phyloP scores from a whole-genome alignment of 2,329 filamentous ascomycete genomes.

The Bipolaris sorokiniana region DNA sequence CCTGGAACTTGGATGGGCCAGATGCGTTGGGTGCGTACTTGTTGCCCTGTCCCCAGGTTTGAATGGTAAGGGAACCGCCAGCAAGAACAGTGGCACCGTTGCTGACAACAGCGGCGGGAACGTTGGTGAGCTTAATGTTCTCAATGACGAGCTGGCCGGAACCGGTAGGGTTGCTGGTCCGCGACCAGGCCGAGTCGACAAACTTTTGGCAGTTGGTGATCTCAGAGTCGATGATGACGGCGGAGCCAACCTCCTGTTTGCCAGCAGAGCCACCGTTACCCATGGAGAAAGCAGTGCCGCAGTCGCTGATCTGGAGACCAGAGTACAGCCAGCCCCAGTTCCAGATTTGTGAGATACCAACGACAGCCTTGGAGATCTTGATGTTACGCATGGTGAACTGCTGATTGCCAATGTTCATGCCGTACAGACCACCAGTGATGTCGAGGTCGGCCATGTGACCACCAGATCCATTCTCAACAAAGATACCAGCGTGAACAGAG shows the following conservation, averaged over 20 bases:
- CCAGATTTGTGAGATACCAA: slow-evolving; percentile 65
- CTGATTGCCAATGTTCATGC: slow-evolving; percentile 55
- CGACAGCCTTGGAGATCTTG: slow-evolving; percentile 58
- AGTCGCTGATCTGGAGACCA: slow-evolving; percentile 59
- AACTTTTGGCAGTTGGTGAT: slow-evolving; percentile 59
- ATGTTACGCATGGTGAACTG: slow-evolving; percentile 66
- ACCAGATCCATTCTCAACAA: slow-evolving; percentile 55
- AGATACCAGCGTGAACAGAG: slow-evolving; percentile 58
- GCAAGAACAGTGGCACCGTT: slow-evolving; percentile 37
- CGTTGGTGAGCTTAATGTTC: slow-evolving; percentile 54
- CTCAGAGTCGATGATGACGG: slow-evolving; percentile 63
- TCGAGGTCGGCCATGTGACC: slow-evolving; percentile 56
- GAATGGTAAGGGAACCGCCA: slow-evolving; percentile 44
- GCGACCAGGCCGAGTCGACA: slow-evolving; percentile 54
- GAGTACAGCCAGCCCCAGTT: slow-evolving; percentile 66
- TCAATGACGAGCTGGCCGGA: slow-evolving; percentile 62
- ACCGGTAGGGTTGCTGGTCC: slow-evolving; percentile 49
- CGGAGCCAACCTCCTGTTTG: slow-evolving; percentile 57
- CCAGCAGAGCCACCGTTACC: slow-evolving; percentile 34
- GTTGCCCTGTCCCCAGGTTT: slow-evolving; percentile 47
- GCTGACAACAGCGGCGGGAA: slow-evolving; percentile 42
- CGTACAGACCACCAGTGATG: slow-evolving; percentile 53
- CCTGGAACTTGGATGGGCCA: slow-evolving; percentile 56
- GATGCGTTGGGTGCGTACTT: slow-evolving; percentile 46
- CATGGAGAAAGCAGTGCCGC: slow-evolving; percentile 62